Conservation (phyloP, 2,329 filamentous ascomycete species). For the Pleomassaria siparia region DNA sequence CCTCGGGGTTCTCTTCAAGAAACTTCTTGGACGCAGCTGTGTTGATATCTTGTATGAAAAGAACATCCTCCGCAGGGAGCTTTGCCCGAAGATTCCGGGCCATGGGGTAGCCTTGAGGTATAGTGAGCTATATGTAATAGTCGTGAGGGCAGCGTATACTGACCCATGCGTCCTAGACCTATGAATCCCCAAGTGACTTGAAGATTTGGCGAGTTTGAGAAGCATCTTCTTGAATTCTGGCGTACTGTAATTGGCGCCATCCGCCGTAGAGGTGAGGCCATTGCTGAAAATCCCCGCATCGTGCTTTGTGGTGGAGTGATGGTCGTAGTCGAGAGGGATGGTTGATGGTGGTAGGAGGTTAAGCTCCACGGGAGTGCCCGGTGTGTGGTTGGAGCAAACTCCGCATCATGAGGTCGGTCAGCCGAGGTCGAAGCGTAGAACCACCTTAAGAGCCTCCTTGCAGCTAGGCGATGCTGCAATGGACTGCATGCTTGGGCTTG, state of each 20-base stretch:
- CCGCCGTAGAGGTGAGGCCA: constrained; percentile 31
- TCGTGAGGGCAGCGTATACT: constrained; percentile 16
- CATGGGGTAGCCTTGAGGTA: constrained; percentile 66
- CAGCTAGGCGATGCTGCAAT: constrained; percentile 9
- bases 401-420: constrained; percentile 31
- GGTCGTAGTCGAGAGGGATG: constrained; percentile 15
- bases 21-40: constrained; percentile 58
- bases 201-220: constrained; percentile 45
- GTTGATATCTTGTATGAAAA: constrained; percentile 69
- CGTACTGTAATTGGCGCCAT: constrained; percentile 16
- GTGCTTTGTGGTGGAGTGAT: constrained; percentile 12
- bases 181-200: constrained; percentile 54
- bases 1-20: constrained; percentile 55
- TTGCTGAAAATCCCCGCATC: constrained; percentile 33
- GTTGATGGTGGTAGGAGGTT: constrained; percentile 16
- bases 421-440: constrained; percentile 32
- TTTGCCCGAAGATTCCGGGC: constrained; percentile 70
- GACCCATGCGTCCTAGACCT: constrained; percentile 54
- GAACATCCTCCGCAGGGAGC: constrained; percentile 61
- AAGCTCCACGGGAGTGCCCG: constrained; percentile 17
- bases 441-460: constrained; percentile 11
- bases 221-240: constrained; percentile 41
- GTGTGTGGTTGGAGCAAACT: constrained; percentile 33
- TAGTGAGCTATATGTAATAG: constrained; percentile 7
- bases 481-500: constrained; percentile 9